A percentile compares a stretch with the other conserved stretches of the same genome.
Evolutionary conservation across 257 asterid species (phyloP).

Genomic region (Solanum chmielewskii): DNA sequence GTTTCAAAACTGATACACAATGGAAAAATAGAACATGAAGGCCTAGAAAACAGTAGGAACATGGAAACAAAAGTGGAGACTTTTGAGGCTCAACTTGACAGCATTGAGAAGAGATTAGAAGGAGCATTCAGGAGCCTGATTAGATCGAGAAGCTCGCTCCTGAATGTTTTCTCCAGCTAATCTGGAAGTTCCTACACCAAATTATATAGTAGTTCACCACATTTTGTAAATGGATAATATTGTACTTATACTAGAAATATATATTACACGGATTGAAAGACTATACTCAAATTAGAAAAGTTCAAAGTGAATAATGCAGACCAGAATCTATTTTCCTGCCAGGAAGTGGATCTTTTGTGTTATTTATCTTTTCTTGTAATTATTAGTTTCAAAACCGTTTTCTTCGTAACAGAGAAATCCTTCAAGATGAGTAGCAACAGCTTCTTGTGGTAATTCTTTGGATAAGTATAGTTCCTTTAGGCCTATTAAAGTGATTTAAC

Average conservation of each 20-base stretch:
- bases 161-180: conserved; percentile 2
- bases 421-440: too few species aligned
- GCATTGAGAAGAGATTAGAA: background rate
- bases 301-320: too few species aligned
- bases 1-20: conserved; percentile 16
- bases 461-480: too few species aligned
- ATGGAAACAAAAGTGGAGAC: conserved; percentile 1
- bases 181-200: background rate
- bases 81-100: conserved; percentile 5
- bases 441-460: too few species aligned
- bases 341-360: too few species aligned
- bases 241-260: background rate
- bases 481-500: too few species aligned
- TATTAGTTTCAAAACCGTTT: too few species aligned
- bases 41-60: background rate
- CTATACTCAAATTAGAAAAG: background rate
- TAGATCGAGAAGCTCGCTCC: conserved; percentile 4
- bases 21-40: conserved; percentile 9
- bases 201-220: background rate
- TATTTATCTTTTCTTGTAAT: too few species aligned
- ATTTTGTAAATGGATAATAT: background rate
- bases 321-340: too few species aligned
- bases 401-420: too few species aligned
- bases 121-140: background rate
- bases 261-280: background rate